These are phyloP conservation scores for Cercospora nicotianae DNA, from an alignment of 2,329 filamentous ascomycete genomes.

Conservation along the genomic window DNA sequence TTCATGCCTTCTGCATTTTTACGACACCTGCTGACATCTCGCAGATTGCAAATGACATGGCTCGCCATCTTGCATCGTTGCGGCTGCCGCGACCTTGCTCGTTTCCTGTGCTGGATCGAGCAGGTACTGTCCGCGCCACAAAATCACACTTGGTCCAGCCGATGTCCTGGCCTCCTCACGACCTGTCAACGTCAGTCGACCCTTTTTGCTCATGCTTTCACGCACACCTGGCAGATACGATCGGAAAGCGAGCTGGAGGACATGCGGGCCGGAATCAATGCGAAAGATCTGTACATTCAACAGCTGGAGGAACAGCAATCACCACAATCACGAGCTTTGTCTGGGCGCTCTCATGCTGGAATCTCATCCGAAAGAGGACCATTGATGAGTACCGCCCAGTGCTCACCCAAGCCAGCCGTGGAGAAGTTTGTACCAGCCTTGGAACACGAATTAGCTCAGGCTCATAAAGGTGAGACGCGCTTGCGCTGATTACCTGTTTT, in stretches of 20 bases:
- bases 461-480: background rate
- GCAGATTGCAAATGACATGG: background rate
- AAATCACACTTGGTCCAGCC: no score
- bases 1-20: background rate
- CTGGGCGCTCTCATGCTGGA: background rate
- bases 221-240: background rate
- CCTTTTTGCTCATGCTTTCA: no score
- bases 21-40: background rate
- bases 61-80: background rate
- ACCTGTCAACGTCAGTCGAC: no score
- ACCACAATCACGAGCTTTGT: background rate
- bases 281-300: background rate
- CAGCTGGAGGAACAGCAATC: background rate
- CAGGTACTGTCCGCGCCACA: no score
- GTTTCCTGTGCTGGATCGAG: background rate
- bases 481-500: background rate
- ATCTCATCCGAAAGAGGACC: constrained; percentile 11
- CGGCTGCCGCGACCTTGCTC: background rate
- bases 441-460: background rate
- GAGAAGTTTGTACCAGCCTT: constrained; percentile 7
- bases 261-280: background rate
- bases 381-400: constrained; percentile 7
- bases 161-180: no score
- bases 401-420: background rate
- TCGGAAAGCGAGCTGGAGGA: background rate